Evolutionary conservation across 1,284 basidiomycete genomes (phyloP).

Genomic region (Boletellus deceptivus): DNA sequence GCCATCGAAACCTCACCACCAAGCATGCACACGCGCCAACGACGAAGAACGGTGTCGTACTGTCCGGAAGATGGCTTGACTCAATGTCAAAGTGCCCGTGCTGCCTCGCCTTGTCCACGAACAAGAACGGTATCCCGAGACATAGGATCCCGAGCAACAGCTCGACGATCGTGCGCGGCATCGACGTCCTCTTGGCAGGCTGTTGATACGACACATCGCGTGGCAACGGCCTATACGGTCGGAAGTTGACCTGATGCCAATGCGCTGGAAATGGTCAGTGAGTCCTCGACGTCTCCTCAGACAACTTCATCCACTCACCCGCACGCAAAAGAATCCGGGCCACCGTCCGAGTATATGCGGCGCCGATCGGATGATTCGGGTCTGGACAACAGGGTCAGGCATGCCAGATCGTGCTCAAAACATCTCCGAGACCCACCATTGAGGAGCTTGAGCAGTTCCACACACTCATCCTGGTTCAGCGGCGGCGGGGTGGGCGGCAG

Average conservation of each 20-base stretch:
- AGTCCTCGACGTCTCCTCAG: constrained; percentile 1
- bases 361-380: constrained; percentile 35
- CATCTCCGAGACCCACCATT: constrained; percentile 39
- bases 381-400: constrained; percentile 24
- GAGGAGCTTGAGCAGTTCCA: constrained; percentile 63
- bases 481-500: constrained; percentile 48
- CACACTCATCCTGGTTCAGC: constrained; percentile 70
- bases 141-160: constrained; percentile 59
- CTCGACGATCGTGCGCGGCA: constrained; percentile 52
- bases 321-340: constrained; percentile 66
- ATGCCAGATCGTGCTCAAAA: constrained; percentile 8
- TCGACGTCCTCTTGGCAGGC: constrained; percentile 36
- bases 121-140: constrained; percentile 72
- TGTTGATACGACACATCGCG: constrained; percentile 41
- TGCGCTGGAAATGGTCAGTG: constrained; percentile 46
- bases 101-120: constrained; percentile 50
- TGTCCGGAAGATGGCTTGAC: constrained; percentile 45
- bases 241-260: constrained; percentile 71
- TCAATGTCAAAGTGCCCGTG: constrained; percentile 54
- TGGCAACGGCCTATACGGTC: constrained; percentile 59
- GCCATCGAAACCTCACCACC: constrained; percentile 47
- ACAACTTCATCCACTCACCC: constrained; percentile 42
- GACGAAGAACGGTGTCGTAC: constrained; percentile 55
- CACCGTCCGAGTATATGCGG: constrained; percentile 66
- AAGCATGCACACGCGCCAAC: constrained; percentile 64